These are phyloP conservation scores for Crotalaria pallida DNA, from an alignment of 306 rosid genomes.

Conservation along the genomic window DNA sequence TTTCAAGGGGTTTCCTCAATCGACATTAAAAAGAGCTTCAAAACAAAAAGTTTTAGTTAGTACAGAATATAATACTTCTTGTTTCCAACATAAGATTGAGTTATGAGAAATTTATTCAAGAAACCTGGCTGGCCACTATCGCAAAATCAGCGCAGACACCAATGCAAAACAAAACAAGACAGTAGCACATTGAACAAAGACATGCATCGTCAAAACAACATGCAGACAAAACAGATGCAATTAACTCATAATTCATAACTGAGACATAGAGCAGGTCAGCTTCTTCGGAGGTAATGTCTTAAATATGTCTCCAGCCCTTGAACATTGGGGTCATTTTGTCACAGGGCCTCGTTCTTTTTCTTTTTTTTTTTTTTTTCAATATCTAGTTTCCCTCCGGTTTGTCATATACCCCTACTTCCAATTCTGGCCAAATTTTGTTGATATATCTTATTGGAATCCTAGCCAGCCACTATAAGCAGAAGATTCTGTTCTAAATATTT, in stretches of 20 bases:
- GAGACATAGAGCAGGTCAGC: background rate
- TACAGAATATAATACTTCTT: background rate
- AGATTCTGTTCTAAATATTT: too few species aligned
- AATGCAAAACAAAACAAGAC: constrained; percentile 5
- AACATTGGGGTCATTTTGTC: too few species aligned
- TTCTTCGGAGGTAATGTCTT: background rate
- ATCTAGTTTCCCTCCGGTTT: too few species aligned
- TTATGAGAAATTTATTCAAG: constrained; percentile 12
- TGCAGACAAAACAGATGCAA: background rate
- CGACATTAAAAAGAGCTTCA: constrained; percentile 11
- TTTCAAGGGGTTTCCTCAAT: constrained; percentile 2
- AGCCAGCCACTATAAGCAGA: too few species aligned
- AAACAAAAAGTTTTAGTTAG: background rate
- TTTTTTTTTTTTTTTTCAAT: too few species aligned
- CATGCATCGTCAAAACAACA: constrained; percentile 2
- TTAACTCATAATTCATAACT: constrained; percentile 1
- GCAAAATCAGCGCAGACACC: constrained; percentile 2
- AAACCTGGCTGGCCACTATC: background rate
- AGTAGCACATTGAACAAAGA: background rate
- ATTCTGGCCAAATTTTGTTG: too few species aligned
- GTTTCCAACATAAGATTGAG: constrained; percentile 4
- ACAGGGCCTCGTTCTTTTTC: too few species aligned
- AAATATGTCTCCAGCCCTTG: too few species aligned
- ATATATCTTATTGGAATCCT: too few species aligned
- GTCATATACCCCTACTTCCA: too few species aligned